Base-by-base conservation (phyloP, 306 rosid genomes). In the Cercis canadensis region DNA sequence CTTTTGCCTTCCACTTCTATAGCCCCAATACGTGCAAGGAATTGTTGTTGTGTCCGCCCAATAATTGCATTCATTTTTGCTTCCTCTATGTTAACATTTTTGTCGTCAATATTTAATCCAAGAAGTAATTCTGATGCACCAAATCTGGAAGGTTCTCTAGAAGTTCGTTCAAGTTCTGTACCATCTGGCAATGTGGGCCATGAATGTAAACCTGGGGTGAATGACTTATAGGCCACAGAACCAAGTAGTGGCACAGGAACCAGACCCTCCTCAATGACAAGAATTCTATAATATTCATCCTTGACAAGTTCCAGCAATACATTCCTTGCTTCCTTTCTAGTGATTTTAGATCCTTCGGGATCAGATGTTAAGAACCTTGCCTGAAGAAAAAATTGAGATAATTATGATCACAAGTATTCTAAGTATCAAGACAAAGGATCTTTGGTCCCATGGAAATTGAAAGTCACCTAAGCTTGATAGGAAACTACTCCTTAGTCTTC, bases 171-270 rank as follows among this genome's bases (percentile, higher is more conserved):
- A 69, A 92, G 80, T 71, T 86, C 81, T 24, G 90, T 82, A 72
- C 98, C 98, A 73, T 90, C 98, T 11, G 98, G 97, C 62, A 92
- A 83, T 49, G 84, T 74, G 39, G 90, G 96, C 87, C 92, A 82
- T 46, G 76, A 73, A 80, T 85, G 80, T 57, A 80, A 49, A 77
- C 75, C 71, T 0, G 89, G 97, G 73, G 58, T 79, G 78, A 86
- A 87, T 80, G 98, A 85, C 83, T 90, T 85, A 80, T 85, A 92
- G 54, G 97, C 91, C 55, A 81, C 86, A 60, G 90, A 60, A 34
- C 96, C 98, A 78, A 90, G 57, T 62, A 90, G 49, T 67, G 98
- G 98, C 70, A 92, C 98, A 55, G 91, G 92, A 80, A 90, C 81
- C 60, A 92, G 75, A 62, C 97, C 98, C 82, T 92, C 97, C 82